Base-by-base conservation (phyloP, 2,329 filamentous ascomycete species). In the Penicillium sumatraense region DNA sequence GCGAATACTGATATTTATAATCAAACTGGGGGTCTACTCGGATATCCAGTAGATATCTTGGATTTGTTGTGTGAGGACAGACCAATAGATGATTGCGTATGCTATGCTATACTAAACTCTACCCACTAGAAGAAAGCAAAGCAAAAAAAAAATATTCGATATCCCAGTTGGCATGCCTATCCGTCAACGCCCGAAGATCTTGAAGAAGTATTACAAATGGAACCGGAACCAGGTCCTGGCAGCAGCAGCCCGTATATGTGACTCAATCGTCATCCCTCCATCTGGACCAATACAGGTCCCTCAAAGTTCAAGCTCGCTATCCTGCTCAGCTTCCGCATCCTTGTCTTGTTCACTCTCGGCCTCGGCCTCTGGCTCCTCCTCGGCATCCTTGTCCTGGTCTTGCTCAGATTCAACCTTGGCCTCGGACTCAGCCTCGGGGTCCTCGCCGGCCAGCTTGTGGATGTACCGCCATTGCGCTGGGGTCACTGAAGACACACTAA, bases 401-500 rank as follows among this genome's bases (percentile, higher is more conserved):
- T n/a, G n/a, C n/a, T n/a, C n/a, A n/a, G n/a, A n/a, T n/a, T n/a
- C n/a, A n/a, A n/a, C 29, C 29, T 31, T 14, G 11, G 29, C 26
- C 21, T 16, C 51, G 21, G 49, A 44, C 20, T 59, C 49, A 35
- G 53, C 26, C 49, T 66, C 52, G n/a, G 65, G 51, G 54, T 70
- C 64, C 49, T 74, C 72, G 36, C 71, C 72, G 6, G 68, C 75
- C 46, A 80, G 62, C 10, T 68, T 65, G 61, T 80, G 70, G 51
- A 83, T 80, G 58, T 78, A 81, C 3, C 73, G 66, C 79, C 80
- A 83, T 61, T 82, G 74, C 10, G 70, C 65, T 10, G 73, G 68
- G 3, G 71, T 72, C n/a, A 83, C 80, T 2, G 73, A 68, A 3
- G 77, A 79, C 23, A 98, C 93, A 69, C 92, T 96, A 50, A 97